A percentile compares a stretch with the other conserved stretches of the same genome.
These are phyloP conservation scores for Typha latifolia DNA, from an alignment of 176 grass and related monocot species.

Conservation along the genomic window DNA sequence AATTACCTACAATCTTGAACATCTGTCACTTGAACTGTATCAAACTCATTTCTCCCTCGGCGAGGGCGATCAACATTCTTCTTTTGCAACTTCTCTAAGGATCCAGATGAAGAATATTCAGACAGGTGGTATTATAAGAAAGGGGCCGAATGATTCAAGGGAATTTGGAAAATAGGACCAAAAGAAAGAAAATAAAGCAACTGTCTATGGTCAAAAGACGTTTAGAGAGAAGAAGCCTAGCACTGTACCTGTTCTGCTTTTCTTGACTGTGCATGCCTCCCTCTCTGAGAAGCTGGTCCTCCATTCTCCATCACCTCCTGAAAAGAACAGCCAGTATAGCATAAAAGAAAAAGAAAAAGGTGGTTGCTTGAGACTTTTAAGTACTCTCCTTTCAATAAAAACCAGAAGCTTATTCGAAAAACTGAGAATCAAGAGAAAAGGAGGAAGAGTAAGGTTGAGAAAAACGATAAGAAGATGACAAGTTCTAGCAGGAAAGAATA, in stretches of 20 bases:
- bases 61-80: slow-evolving; percentile 16
- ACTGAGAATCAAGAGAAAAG: background rate
- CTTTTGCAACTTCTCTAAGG: slow-evolving; percentile 20
- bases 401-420: slow-evolving; percentile 7
- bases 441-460: background rate
- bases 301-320: slow-evolving; percentile 38
- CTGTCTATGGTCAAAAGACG: background rate
- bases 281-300: slow-evolving; percentile 76
- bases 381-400: slow-evolving; percentile 23
- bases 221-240: slow-evolving; percentile 13
- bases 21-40: slow-evolving; percentile 46
- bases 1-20: slow-evolving; percentile 58
- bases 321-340: slow-evolving; percentile 22
- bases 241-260: slow-evolving; percentile 90
- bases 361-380: slow-evolving; percentile 29
- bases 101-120: slow-evolving; percentile 23
- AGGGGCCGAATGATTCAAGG: slow-evolving; percentile 28
- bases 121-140: slow-evolving; percentile 3
- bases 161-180: slow-evolving; percentile 32
- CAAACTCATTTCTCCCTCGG: slow-evolving; percentile 41
- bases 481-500: too few species aligned
- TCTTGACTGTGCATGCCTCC: slow-evolving; percentile 63
- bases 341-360: slow-evolving; percentile 23
- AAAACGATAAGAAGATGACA: background rate
- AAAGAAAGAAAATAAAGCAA: slow-evolving; percentile 12